A percentile compares a stretch with the other conserved stretches of the same genome.
These are phyloP conservation scores for Gynostemma pentaphyllum DNA, from an alignment of 306 rosid genomes.

Conservation along the genomic window DNA sequence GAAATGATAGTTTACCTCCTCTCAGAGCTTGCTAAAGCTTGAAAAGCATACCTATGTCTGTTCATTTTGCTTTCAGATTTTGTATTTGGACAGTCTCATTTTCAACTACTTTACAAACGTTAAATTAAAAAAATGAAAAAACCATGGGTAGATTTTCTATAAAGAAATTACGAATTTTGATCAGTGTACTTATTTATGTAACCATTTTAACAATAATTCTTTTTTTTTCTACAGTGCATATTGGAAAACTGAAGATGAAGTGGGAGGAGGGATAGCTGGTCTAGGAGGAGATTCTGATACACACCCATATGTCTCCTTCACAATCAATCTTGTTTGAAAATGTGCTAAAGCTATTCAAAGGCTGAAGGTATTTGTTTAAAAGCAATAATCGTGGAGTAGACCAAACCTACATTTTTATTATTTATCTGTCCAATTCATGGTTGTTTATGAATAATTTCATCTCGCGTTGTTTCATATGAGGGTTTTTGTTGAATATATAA, in stretches of 20 bases:
- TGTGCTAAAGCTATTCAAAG: slow-evolving; percentile 3
- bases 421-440: neutral
- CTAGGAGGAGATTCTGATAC: slow-evolving; percentile 67
- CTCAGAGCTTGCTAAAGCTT: too few species aligned
- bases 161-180: too few species aligned
- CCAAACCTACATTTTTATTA: slow-evolving; percentile 14
- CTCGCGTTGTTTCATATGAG: slow-evolving; percentile 4
- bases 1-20: too few species aligned
- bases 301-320: slow-evolving; percentile 78
- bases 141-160: too few species aligned
- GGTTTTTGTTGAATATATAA: neutral
- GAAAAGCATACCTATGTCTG: too few species aligned
- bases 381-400: slow-evolving; percentile 38
- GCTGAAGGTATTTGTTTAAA: slow-evolving; percentile 21
- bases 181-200: neutral
- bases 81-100: too few species aligned
- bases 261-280: slow-evolving; percentile 67
- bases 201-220: neutral
- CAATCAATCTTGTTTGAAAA: slow-evolving; percentile 53
- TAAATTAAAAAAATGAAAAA: neutral
- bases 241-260: slow-evolving; percentile 78
- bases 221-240: slow-evolving; percentile 38
- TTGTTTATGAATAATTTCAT: slow-evolving; percentile 7
- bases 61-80: too few species aligned
- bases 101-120: neutral